phyloP scores from a whole-genome alignment of 129 eudicot genomes.

The Glebionis coronaria region DNA sequence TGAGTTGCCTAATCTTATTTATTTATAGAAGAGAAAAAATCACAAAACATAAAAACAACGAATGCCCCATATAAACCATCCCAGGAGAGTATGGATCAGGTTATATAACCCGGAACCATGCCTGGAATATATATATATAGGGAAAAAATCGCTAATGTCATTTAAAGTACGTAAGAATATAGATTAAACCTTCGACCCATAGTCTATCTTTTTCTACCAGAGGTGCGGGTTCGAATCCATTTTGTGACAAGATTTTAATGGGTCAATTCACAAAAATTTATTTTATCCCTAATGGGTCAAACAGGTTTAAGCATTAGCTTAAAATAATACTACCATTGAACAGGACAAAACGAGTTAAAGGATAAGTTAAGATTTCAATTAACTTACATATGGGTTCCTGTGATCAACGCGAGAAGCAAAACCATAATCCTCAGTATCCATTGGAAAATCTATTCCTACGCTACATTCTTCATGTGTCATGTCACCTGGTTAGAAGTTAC shows the following conservation, averaged over 20 bases:
- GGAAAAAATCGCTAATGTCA: not conserved
- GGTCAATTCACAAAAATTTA: not conserved
- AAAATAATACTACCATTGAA: too few relatives aligned
- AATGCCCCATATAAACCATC: too few relatives aligned
- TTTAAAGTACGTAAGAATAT: not conserved
- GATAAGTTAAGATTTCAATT: too few relatives aligned
- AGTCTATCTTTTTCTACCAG: too few relatives aligned
- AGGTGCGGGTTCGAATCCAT: too few relatives aligned
- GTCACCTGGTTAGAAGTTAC: conserved; percentile 26
- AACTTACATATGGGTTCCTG: conserved; percentile 42
- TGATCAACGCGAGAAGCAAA: conserved; percentile 34
- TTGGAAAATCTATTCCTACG: conserved; percentile 31
- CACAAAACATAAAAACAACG: too few relatives aligned
- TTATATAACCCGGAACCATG: conserved; percentile 36
- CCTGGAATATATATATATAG: conserved; percentile 35
- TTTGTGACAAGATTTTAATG: too few relatives aligned
- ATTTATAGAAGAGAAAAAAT: too few relatives aligned
- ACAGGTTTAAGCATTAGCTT: not conserved
- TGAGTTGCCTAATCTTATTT: too few relatives aligned
- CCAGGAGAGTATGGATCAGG: conserved; percentile 50
- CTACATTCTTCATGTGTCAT: conserved; percentile 29
- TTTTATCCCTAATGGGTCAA: too few relatives aligned
- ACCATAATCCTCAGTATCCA: conserved; percentile 29
- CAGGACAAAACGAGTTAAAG: not conserved
- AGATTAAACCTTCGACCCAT: not conserved